Evolutionary conservation across 2,329 filamentous ascomycete genomes (phyloP), one percentile per base, ranked within the genome.

Genomic region (Nannizziopsis barbatae): DNA sequence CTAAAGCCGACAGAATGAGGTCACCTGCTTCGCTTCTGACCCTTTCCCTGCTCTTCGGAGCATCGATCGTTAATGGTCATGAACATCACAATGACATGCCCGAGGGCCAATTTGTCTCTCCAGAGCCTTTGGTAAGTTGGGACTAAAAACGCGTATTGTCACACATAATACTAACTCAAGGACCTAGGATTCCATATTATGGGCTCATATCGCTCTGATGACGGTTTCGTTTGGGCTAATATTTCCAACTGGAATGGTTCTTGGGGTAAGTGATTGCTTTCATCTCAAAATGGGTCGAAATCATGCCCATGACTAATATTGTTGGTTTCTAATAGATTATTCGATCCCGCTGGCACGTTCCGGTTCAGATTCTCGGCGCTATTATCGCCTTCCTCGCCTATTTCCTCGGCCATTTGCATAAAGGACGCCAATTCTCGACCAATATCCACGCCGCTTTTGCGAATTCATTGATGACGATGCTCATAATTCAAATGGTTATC

Each of bases 211-310:
- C 60, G 75, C 95, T 52, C 67, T 94, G 40, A 89, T 95, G 75
- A 83, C 81, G 64, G 62, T 92, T 50, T 80, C 88, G 50, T 96
- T 93, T 73, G 92, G 92, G 53, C 75, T 98, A 57, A 78, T 96
- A 51, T 96, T 95, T 61, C 92, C 92, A 9, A 75, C 86, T 12
- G 92, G 92, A 58, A 96, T 98, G 90, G 88, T 96, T 37, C 73
- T 95, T 14, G 90, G 90, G 51, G 86, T 92, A 78, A 59, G 83
- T 70, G 22, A 12, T 43, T 9, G 17, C 43, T 17, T 41, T 11
- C 31, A 15, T 12, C 33, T 27, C 30, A 9, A n/a, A 10, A 18
- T 5, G 27, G 6, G 41, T 30, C 4, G 22, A 12, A 15, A 9
- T n/a, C 27, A 38, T 11, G 2, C 3, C 6, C 31, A 12, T 22